Percentiles rank a stretch among this genome's conserved stretches.
These are phyloP conservation scores for Yamadazyma laniorum DNA, from an alignment of 805 yeast genomes.

Conservation along the genomic window DNA sequence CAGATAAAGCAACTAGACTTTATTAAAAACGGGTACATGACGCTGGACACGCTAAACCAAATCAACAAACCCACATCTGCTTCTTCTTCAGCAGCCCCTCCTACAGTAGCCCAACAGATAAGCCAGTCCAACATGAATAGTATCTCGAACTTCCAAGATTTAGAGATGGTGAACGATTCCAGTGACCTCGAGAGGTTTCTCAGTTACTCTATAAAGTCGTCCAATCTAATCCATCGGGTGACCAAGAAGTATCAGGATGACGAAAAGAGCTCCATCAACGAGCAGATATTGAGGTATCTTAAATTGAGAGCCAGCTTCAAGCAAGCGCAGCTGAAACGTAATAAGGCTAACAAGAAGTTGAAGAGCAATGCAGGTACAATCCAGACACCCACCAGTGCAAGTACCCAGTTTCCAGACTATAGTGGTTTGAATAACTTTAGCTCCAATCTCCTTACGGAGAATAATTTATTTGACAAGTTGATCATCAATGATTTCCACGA, in stretches of 20 bases:
- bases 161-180: slow-evolving; percentile 38
- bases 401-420: not conserved
- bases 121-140: slow-evolving; percentile 1
- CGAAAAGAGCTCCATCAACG: slow-evolving; percentile 16
- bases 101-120: not conserved
- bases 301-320: slow-evolving; percentile 20
- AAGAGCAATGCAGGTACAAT: not conserved
- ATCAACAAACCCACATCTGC: slow-evolving; percentile 3
- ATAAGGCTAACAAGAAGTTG: slow-evolving; percentile 7
- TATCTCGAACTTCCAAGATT: slow-evolving; percentile 13
- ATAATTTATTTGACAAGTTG: slow-evolving; percentile 17
- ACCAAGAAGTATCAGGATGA: slow-evolving; percentile 25
- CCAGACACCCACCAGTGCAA: not conserved
- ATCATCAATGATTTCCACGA: slow-evolving; percentile 12
- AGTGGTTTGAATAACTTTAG: slow-evolving; percentile 7
- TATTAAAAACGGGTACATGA: slow-evolving; percentile 44
- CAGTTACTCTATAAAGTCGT: slow-evolving; percentile 35
- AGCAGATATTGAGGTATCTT: slow-evolving; percentile 23
- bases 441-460: slow-evolving; percentile 14
- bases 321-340: slow-evolving; percentile 6
- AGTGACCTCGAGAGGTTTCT: slow-evolving; percentile 41
- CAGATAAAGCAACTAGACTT: slow-evolving; percentile 43
- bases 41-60: slow-evolving; percentile 38
- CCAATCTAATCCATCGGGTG: slow-evolving; percentile 38
- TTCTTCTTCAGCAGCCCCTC: not conserved